phyloP scores from a whole-genome alignment of 2,329 filamentous ascomycete genomes.

The Claviceps citrina region DNA sequence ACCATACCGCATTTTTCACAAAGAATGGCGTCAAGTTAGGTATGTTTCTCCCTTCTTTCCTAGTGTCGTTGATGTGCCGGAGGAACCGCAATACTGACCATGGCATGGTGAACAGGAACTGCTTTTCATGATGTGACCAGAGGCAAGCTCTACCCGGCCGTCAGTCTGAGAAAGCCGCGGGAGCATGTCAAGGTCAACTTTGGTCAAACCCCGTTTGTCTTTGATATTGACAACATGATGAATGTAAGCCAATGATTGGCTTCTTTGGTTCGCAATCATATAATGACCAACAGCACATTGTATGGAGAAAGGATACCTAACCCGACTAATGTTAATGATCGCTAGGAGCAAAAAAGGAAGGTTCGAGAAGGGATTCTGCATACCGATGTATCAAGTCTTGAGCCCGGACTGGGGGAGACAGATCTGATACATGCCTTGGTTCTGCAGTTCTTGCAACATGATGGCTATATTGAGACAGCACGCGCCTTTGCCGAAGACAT shows the following conservation, averaged over 20 bases:
- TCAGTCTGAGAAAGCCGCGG: slow-evolving; percentile 50
- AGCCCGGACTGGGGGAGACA: slow-evolving; percentile 53
- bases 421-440: slow-evolving; percentile 67
- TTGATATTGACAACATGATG: slow-evolving; percentile 80
- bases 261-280: too few relatives aligned
- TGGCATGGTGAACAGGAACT: slow-evolving; percentile 34
- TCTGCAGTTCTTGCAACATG: slow-evolving; percentile 80
- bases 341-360: slow-evolving; percentile 42
- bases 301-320: too few relatives aligned
- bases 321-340: too few relatives aligned
- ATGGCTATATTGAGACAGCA: slow-evolving; percentile 89
- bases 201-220: slow-evolving; percentile 65
- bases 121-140: slow-evolving; percentile 53
- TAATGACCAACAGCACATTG: too few relatives aligned
- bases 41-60: slow-evolving; percentile 15
- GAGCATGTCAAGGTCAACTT: slow-evolving; percentile 51
- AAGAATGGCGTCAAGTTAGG: slow-evolving; percentile 45
- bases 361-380: slow-evolving; percentile 45
- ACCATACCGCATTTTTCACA: slow-evolving; percentile 51
- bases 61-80: background rate
- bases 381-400: slow-evolving; percentile 43
- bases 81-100: background rate
- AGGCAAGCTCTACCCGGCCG: slow-evolving; percentile 48
- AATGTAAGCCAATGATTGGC: slow-evolving; percentile 35
- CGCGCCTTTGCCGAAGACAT: slow-evolving; percentile 77